Evolutionary conservation across 2,329 filamentous ascomycete species (phyloP).

Genomic region (Botrytis porri): DNA sequence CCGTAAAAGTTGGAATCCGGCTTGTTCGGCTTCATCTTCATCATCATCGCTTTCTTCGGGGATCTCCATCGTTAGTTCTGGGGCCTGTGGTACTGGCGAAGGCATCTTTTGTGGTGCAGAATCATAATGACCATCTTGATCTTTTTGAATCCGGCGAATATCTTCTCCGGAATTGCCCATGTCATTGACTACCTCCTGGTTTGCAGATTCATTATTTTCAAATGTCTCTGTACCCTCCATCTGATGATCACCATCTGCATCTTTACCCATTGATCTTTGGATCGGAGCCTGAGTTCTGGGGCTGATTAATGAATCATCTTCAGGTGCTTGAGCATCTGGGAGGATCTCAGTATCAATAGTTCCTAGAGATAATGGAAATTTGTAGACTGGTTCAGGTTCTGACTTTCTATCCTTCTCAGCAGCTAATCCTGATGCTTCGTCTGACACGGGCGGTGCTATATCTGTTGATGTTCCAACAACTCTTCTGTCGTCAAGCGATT

Average conservation of each 20-base stretch:
- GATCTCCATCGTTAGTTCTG: slow-evolving; percentile 20
- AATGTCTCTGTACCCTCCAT: neutral
- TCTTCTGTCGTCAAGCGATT: neutral
- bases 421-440: neutral
- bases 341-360: slow-evolving; percentile 7
- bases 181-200: neutral
- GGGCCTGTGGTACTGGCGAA: slow-evolving; percentile 6
- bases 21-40: slow-evolving; percentile 22
- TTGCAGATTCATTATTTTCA: neutral
- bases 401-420: neutral
- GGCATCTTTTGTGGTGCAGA: neutral
- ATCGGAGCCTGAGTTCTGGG: slow-evolving; percentile 1
- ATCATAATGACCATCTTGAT: neutral
- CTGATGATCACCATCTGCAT: neutral
- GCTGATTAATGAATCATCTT: slow-evolving; percentile 11
- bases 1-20: slow-evolving; percentile 14
- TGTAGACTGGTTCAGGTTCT: neutral
- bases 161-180: neutral
- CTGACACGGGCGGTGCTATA: neutral
- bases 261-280: neutral
- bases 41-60: slow-evolving; percentile 28
- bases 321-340: slow-evolving; percentile 10
- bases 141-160: neutral
- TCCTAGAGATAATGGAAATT: neutral
- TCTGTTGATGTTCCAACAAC: too few species aligned